Evolutionary conservation across 768 basidiomycete genomes (phyloP).

Genomic region (Tylopilus plumbeoviolaceoides): DNA sequence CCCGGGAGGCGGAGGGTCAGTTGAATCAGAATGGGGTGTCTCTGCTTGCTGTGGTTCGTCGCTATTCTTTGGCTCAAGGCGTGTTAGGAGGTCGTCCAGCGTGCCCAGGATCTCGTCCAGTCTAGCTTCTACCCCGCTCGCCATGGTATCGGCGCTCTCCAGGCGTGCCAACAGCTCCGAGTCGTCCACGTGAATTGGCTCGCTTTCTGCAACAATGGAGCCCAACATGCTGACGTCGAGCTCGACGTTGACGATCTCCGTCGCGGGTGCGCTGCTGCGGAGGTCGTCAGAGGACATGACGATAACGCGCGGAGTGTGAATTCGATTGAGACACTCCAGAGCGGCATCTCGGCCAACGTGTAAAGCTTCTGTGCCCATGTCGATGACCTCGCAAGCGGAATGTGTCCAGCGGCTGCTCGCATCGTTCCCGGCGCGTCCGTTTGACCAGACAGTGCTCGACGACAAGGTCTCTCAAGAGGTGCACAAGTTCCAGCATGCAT

Average conservation of each 20-base stretch:
- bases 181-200: slow-evolving; percentile 33
- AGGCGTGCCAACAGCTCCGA: slow-evolving; percentile 51
- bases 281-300: slow-evolving; percentile 28
- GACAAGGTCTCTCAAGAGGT: slow-evolving; percentile 47
- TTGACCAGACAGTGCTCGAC: slow-evolving; percentile 45
- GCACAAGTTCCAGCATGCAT: slow-evolving; percentile 36
- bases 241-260: slow-evolving; percentile 23
- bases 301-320: slow-evolving; percentile 23
- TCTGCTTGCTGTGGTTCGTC: not conserved
- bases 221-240: slow-evolving; percentile 35
- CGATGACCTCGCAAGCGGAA: slow-evolving; percentile 51
- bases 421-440: slow-evolving; percentile 49
- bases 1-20: not conserved
- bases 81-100: slow-evolving; percentile 50
- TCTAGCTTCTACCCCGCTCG: slow-evolving; percentile 55
- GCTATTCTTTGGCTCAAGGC: slow-evolving; percentile 33
- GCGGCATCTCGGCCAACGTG: slow-evolving; percentile 25
- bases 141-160: slow-evolving; percentile 55
- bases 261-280: slow-evolving; percentile 8
- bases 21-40: slow-evolving; percentile 1
- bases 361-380: not conserved
- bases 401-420: slow-evolving; percentile 48
- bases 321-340: not conserved
- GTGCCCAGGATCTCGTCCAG: slow-evolving; percentile 59
- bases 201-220: slow-evolving; percentile 27